phyloP scores from a whole-genome alignment of 164 flowering plant species.

The Umbilicus rupestris region DNA sequence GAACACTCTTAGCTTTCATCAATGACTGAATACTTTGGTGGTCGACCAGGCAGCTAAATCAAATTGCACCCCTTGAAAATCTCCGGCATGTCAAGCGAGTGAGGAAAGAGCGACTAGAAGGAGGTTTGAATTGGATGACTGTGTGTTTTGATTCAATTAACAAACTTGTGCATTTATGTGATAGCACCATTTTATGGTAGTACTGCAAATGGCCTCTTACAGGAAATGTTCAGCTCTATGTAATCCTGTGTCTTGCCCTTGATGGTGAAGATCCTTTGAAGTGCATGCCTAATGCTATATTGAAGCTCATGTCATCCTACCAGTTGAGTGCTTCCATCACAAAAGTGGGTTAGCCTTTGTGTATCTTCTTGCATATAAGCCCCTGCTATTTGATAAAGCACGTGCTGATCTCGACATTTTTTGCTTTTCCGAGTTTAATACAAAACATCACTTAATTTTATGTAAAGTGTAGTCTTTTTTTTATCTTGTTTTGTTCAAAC shows the following conservation, averaged over 20 bases:
- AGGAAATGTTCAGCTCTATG: conserved; percentile 50
- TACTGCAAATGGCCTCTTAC: not conserved
- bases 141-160: not conserved
- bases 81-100: conserved; percentile 80
- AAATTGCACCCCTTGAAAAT: conserved; percentile 59
- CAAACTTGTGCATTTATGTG: too few relatives aligned
- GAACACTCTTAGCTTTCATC: not conserved
- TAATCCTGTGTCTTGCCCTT: conserved; percentile 49
- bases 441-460: not conserved
- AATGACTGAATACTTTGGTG: conserved; percentile 1
- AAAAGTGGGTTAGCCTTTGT: conserved; percentile 49
- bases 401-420: not conserved
- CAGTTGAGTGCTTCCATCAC: conserved; percentile 70
- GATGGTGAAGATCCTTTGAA: conserved; percentile 23
- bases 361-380: not conserved
- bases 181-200: not conserved
- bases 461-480: not conserved
- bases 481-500: not conserved
- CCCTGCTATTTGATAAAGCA: not conserved
- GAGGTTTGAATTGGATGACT: conserved; percentile 17
- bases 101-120: conserved; percentile 32
- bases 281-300: conserved; percentile 39
- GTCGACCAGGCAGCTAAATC: conserved; percentile 47
- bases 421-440: not conserved
- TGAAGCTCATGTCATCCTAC: conserved; percentile 49